Evolutionary conservation across 2,329 filamentous ascomycete species (phyloP).

Genomic region (Emmonsiellopsis sp.): DNA sequence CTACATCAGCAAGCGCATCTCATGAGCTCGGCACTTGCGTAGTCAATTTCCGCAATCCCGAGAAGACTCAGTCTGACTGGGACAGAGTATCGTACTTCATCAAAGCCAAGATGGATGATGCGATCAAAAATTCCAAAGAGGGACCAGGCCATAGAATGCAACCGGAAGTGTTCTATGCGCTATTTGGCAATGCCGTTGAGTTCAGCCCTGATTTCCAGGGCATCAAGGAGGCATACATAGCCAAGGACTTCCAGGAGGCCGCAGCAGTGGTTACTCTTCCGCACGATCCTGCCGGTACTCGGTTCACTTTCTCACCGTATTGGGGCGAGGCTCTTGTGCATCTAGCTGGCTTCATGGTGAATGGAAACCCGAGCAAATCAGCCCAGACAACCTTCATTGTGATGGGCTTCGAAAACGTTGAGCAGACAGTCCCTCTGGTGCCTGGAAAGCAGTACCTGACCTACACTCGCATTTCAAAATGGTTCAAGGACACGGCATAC

Average conservation of each 20-base stretch:
- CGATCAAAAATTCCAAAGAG: not conserved
- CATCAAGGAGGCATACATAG: slow-evolving; percentile 28
- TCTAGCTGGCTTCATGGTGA: slow-evolving; percentile 29
- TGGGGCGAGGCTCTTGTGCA: slow-evolving; percentile 29
- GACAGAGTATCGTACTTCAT: slow-evolving; percentile 7
- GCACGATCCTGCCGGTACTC: slow-evolving; percentile 5
- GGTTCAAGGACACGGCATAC: slow-evolving; percentile 10
- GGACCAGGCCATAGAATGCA: slow-evolving; percentile 12
- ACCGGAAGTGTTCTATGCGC: slow-evolving; percentile 26
- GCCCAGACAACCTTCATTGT: slow-evolving; percentile 11
- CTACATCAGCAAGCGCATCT: slow-evolving; percentile 4
- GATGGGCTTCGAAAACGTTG: slow-evolving; percentile 14
- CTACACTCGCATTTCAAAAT: slow-evolving; percentile 11
- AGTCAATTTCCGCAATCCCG: slow-evolving; percentile 5
- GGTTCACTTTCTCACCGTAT: slow-evolving; percentile 26
- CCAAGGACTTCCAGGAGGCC: slow-evolving; percentile 27
- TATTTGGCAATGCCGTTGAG: slow-evolving; percentile 27
- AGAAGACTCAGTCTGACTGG: slow-evolving; percentile 5
- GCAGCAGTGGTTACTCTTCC: slow-evolving; percentile 21
- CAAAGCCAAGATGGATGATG: slow-evolving; percentile 5
- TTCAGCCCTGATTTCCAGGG: slow-evolving; percentile 25
- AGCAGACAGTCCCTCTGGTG: slow-evolving; percentile 9
- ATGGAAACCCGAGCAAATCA: slow-evolving; percentile 16
- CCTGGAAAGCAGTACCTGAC: slow-evolving; percentile 13
- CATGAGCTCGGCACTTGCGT: slow-evolving; percentile 7